Evolutionary conservation across 371 early-diverging fungal genomes (phyloP).

Genomic region (Fennellomyces sp.): DNA sequence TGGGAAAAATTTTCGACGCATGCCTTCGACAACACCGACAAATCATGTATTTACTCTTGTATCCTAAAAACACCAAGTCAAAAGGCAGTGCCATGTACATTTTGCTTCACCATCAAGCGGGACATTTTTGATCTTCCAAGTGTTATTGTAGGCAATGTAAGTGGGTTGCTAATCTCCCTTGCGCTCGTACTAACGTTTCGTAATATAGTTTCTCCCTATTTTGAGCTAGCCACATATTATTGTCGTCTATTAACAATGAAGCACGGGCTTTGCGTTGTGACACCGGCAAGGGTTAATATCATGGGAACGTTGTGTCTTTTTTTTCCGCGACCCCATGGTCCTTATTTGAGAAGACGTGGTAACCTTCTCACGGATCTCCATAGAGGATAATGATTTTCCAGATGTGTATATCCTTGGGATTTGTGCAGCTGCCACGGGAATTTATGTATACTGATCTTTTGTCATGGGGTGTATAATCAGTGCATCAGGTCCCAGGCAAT

Average conservation of each 20-base stretch:
- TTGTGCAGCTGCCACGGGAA: no score
- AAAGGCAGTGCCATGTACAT: slow-evolving; percentile 80
- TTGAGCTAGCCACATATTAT: slow-evolving; percentile 27
- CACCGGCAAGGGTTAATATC: no score
- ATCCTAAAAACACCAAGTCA: slow-evolving; percentile 71
- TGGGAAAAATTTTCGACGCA: slow-evolving; percentile 91
- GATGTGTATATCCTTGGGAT: no score
- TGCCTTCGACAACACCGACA: slow-evolving; percentile 88
- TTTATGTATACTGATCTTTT: no score
- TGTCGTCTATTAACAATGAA: not conserved
- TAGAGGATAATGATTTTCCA: no score
- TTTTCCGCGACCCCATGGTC: no score
- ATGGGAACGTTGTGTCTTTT: no score
- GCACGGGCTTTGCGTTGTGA: not conserved
- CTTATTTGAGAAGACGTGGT: no score
- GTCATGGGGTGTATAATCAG: no score
- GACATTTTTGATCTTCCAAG: slow-evolving; percentile 93
- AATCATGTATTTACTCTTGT: slow-evolving; percentile 78
- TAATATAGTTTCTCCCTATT: slow-evolving; percentile 47
- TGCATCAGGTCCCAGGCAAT: no score
- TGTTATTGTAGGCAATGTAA: slow-evolving; percentile 80
- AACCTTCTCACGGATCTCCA: no score
- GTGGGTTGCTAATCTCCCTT: no score
- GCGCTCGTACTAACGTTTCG: not conserved
- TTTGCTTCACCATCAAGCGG: slow-evolving; percentile 91